phyloP scores from a whole-genome alignment of 2,329 filamentous ascomycete genomes.

The Hansfordia pulvinata region DNA sequence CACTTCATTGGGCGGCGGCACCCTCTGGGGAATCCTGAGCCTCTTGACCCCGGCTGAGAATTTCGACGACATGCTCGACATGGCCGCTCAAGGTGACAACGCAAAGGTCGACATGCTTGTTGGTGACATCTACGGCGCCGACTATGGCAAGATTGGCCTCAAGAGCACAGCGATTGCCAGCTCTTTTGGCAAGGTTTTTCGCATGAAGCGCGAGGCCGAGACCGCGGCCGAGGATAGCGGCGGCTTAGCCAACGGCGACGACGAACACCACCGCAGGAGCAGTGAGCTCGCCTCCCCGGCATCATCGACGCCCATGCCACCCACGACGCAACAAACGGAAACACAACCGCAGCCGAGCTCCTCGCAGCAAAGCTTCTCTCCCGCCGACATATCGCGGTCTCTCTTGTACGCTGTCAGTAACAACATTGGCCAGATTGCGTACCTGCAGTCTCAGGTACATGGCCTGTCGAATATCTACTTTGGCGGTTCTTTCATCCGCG shows the following conservation, averaged over 20 bases:
- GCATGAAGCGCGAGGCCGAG: conserved; percentile 78
- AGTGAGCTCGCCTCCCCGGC: too few relatives aligned
- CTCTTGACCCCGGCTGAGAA: conserved; percentile 83
- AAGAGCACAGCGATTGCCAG: conserved; percentile 94
- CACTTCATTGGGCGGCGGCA: conserved; percentile 91
- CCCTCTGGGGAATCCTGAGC: conserved; percentile 87
- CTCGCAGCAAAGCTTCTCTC: conserved; percentile 43
- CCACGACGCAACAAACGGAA: conserved; percentile 6
- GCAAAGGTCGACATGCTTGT: conserved; percentile 90
- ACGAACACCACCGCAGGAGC: conserved; percentile 16
- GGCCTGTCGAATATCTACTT: conserved; percentile 90
- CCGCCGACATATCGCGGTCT: conserved; percentile 79
- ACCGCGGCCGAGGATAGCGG: conserved; percentile 61
- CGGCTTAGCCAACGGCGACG: conserved; percentile 37
- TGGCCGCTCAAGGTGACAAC: conserved; percentile 87
- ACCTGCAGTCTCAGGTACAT: conserved; percentile 93
- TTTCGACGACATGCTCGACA: conserved; percentile 95
- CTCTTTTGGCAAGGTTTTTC: conserved; percentile 93
- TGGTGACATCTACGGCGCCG: conserved; percentile 92
- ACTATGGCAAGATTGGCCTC: conserved; percentile 90
- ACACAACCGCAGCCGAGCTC: conserved; percentile 5
- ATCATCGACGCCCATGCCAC: conserved; percentile 8
- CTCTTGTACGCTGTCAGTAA: conserved; percentile 92
- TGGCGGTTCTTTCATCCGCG: conserved; percentile 90
- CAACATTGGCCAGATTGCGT: conserved; percentile 96